These are phyloP conservation scores for Podochytrium sp. DNA, from an alignment of 192 early-diverging fungal species.

Conservation along the genomic window DNA sequence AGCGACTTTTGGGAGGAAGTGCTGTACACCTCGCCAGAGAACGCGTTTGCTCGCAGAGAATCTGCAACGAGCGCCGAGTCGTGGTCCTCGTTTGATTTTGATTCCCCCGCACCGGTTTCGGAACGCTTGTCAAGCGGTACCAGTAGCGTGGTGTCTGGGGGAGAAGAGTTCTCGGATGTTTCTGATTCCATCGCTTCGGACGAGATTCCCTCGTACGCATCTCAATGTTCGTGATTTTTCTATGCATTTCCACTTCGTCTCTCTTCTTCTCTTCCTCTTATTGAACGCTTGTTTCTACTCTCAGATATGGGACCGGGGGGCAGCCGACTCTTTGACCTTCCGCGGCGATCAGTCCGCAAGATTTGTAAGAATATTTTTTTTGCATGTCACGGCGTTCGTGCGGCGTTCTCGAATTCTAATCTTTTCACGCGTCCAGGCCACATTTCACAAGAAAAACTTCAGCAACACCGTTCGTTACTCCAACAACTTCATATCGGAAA, in stretches of 20 bases:
- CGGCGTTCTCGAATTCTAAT: not conserved
- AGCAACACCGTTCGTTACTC: not conserved
- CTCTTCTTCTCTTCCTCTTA: not conserved
- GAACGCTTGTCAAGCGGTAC: not conserved
- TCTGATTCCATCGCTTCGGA: not conserved
- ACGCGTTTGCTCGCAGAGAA: too few relatives aligned
- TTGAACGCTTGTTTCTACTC: not conserved
- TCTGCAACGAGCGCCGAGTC: too few relatives aligned
- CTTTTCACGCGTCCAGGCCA: not conserved
- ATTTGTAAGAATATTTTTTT: not conserved
- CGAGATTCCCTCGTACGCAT: too few relatives aligned
- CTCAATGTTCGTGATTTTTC: too few relatives aligned
- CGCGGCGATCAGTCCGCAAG: not conserved
- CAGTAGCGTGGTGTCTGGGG: not conserved
- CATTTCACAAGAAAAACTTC: not conserved
- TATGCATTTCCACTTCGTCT: not conserved
- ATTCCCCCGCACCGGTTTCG: not conserved
- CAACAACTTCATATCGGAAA: not conserved
- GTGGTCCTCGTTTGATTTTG: too few relatives aligned
- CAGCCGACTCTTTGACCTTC: not conserved
- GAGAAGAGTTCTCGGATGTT: not conserved
- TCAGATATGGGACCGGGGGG: not conserved
- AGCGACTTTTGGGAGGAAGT: too few relatives aligned
- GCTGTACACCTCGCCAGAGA: too few relatives aligned
- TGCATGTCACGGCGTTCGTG: not conserved